These are phyloP conservation scores for Globisporangium spinosum DNA, from an alignment of 352 stramenopile genomes.

Conservation along the genomic window DNA sequence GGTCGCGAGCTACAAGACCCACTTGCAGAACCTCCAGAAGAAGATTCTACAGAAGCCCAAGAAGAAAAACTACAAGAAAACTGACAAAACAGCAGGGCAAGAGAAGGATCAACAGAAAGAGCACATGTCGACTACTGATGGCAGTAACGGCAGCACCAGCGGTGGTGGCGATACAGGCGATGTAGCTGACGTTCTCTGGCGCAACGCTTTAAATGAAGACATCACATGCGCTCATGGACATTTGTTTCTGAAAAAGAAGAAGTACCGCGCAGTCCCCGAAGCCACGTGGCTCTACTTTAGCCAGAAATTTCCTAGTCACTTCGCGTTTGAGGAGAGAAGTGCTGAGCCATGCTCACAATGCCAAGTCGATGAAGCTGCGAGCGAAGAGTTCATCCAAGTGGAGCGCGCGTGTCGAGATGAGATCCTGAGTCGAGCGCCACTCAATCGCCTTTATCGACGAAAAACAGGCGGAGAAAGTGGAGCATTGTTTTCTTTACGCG, in stretches of 20 bases:
- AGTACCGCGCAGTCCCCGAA: constrained; percentile 45
- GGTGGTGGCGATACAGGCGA: constrained; percentile 11
- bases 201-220: constrained; percentile 59
- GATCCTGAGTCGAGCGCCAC: constrained; percentile 45
- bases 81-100: constrained; percentile 19
- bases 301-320: constrained; percentile 42
- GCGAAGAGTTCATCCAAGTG: constrained; percentile 48
- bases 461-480: constrained; percentile 21
- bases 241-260: constrained; percentile 62
- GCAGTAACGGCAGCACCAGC: background rate
- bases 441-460: constrained; percentile 54
- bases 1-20: constrained; percentile 69
- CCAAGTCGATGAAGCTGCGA: constrained; percentile 40
- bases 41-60: constrained; percentile 30
- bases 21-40: constrained; percentile 51
- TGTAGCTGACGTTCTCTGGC: constrained; percentile 27
- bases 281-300: constrained; percentile 66
- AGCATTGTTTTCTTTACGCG: constrained; percentile 33
- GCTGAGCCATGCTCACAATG: constrained; percentile 50
- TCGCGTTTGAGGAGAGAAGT: constrained; percentile 31
- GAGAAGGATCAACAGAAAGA: constrained; percentile 11
- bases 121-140: background rate
- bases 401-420: constrained; percentile 52
- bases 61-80: constrained; percentile 21
- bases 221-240: constrained; percentile 71